These are phyloP conservation scores for Sonneratia alba DNA, from an alignment of 345 rosid genomes.

Conservation along the genomic window DNA sequence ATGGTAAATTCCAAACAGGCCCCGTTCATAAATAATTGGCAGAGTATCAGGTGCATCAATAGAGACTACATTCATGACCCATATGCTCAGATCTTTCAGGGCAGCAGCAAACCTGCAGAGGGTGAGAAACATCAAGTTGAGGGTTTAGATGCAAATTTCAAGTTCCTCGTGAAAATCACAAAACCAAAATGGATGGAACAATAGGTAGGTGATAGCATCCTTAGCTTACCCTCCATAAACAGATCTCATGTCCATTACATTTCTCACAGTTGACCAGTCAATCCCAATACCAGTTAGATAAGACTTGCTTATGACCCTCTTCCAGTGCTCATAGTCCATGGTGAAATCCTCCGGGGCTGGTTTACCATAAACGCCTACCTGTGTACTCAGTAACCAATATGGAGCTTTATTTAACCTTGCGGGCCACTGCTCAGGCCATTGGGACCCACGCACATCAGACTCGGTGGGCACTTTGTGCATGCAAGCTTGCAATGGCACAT, in stretches of 20 bases:
- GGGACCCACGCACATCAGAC: slow-evolving; percentile 63
- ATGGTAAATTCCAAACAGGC: slow-evolving; percentile 87
- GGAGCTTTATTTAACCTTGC: slow-evolving; percentile 71
- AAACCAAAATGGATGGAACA: background rate
- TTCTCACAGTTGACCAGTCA: slow-evolving; percentile 77
- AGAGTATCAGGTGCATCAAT: slow-evolving; percentile 85
- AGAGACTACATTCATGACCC: slow-evolving; percentile 95
- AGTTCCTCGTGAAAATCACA: slow-evolving; percentile 6
- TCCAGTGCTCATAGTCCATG: slow-evolving; percentile 79
- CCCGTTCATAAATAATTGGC: slow-evolving; percentile 83
- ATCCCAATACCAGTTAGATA: slow-evolving; percentile 77
- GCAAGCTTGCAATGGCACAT: slow-evolving; percentile 81
- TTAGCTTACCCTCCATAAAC: slow-evolving; percentile 83
- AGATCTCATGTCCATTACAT: slow-evolving; percentile 96
- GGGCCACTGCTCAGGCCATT: slow-evolving; percentile 96
- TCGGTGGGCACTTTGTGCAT: slow-evolving; percentile 72
- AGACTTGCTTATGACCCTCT: slow-evolving; percentile 71
- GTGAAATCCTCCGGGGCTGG: slow-evolving; percentile 80
- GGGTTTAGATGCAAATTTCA: too few species aligned
- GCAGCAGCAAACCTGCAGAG: slow-evolving; percentile 83
- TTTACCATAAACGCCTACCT: slow-evolving; percentile 92
- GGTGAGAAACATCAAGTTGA: background rate
- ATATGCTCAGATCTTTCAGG: slow-evolving; percentile 60
- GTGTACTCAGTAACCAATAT: slow-evolving; percentile 72
- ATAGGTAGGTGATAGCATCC: too few species aligned